phyloP scores from a whole-genome alignment of 2,329 filamentous ascomycete genomes.

The Alternaria brassicicola region DNA sequence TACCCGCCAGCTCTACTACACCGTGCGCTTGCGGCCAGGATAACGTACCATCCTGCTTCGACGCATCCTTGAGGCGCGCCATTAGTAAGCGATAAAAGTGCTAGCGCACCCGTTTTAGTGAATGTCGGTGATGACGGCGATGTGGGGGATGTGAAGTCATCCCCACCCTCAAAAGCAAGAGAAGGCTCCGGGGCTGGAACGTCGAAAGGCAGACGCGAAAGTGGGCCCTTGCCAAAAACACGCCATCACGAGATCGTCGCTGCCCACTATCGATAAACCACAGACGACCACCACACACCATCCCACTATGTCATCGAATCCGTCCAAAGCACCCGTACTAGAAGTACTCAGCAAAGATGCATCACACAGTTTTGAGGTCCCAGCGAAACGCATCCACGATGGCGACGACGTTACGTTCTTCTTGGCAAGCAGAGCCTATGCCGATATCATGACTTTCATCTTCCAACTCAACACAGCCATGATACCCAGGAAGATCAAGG shows the following conservation, averaged over 20 bases:
- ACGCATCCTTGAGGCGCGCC: slow-evolving; percentile 16
- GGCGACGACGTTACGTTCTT: slow-evolving; percentile 82
- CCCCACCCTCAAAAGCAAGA: not conserved
- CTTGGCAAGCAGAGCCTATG: slow-evolving; percentile 79
- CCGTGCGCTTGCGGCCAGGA: not conserved
- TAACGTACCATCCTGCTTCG: slow-evolving; percentile 8
- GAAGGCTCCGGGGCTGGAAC: not conserved
- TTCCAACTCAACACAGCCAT: slow-evolving; percentile 89
- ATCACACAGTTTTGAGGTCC: slow-evolving; percentile 63
- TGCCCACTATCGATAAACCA: not conserved
- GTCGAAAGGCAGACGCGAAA: slow-evolving; percentile 1
- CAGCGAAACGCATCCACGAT: slow-evolving; percentile 83
- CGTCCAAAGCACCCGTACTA: slow-evolving; percentile 27
- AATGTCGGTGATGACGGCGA: slow-evolving; percentile 3
- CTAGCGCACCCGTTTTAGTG: not conserved
- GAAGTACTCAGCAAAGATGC: slow-evolving; percentile 25
- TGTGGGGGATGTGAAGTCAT: slow-evolving; percentile 10
- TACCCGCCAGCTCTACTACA: not conserved
- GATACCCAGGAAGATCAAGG: slow-evolving; percentile 67
- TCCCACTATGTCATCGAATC: slow-evolving; percentile 32
- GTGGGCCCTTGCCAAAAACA: slow-evolving; percentile 20
- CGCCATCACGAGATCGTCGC: slow-evolving; percentile 27
- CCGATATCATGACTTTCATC: slow-evolving; percentile 84
- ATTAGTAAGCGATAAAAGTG: not conserved
- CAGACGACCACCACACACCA: slow-evolving; percentile 6